phyloP scores from a whole-genome alignment of 352 stramenopile species.

The Phytophthora syringae region DNA sequence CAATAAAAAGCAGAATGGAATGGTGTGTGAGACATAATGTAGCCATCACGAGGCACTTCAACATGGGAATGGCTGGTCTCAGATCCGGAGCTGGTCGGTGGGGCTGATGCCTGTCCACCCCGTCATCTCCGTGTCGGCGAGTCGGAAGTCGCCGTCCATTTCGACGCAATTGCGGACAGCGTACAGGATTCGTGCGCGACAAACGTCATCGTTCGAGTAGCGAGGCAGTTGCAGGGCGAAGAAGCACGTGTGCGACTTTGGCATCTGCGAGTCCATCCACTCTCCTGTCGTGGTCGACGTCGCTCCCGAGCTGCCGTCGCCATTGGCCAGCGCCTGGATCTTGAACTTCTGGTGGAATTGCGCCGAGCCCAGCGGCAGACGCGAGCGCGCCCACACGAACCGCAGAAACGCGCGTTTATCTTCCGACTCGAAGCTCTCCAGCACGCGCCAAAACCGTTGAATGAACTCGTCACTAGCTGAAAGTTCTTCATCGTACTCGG shows the following conservation, averaged over 20 bases:
- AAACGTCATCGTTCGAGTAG: slow-evolving; percentile 83
- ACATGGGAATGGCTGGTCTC: too few species aligned
- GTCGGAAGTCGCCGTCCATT: slow-evolving; percentile 90
- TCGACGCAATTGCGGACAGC: slow-evolving; percentile 88
- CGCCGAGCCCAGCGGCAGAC: slow-evolving; percentile 58
- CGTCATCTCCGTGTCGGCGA: slow-evolving; percentile 84
- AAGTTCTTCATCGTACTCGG: slow-evolving; percentile 86
- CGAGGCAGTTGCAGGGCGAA: slow-evolving; percentile 82
- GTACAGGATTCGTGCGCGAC: slow-evolving; percentile 72
- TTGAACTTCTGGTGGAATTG: slow-evolving; percentile 91
- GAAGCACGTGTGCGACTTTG: slow-evolving; percentile 91
- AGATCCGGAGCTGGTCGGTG: slow-evolving; percentile 71
- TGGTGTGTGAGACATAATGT: slow-evolving; percentile 2
- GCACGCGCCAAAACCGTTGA: slow-evolving; percentile 81
- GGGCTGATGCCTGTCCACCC: slow-evolving; percentile 73
- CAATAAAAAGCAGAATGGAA: neutral
- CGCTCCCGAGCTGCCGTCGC: slow-evolving; percentile 8
- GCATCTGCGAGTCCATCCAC: slow-evolving; percentile 68
- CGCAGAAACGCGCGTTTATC: slow-evolving; percentile 80
- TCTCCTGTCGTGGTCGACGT: slow-evolving; percentile 4
- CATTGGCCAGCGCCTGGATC: slow-evolving; percentile 66
- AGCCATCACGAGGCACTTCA: neutral
- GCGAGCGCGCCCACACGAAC: slow-evolving; percentile 85
- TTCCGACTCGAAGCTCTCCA: slow-evolving; percentile 61
- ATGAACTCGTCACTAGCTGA: slow-evolving; percentile 68